A percentile compares a stretch with the other conserved stretches of the same genome.
phyloP scores from a whole-genome alignment of 2,329 filamentous ascomycete genomes.

The Phialophora chinensis region DNA sequence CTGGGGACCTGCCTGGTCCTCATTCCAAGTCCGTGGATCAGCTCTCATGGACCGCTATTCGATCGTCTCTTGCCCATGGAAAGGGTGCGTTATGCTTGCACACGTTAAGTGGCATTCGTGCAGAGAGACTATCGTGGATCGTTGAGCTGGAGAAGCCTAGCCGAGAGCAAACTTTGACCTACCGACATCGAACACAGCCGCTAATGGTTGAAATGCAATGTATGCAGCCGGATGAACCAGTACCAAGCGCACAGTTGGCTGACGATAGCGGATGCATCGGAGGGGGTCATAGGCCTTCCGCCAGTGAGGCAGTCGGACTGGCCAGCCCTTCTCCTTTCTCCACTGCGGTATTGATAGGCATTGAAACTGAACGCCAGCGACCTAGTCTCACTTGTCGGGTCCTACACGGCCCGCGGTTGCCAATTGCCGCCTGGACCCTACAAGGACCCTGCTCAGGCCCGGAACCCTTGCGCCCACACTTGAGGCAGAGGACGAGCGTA shows the following conservation, averaged over 20 bases:
- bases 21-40: background rate
- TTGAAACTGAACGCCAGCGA: background rate
- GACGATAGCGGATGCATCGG: background rate
- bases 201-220: background rate
- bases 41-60: background rate
- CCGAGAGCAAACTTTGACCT: background rate
- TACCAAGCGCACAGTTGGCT: background rate
- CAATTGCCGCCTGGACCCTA: background rate
- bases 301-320: background rate
- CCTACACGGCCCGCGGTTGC: too few relatives aligned
- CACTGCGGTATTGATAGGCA: background rate
- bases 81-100: background rate
- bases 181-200: background rate
- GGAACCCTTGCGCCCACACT: background rate
- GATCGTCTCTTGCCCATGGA: background rate
- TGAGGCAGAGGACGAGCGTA: background rate
- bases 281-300: background rate
- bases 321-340: background rate
- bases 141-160: background rate
- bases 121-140: background rate
- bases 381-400: background rate
- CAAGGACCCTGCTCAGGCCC: background rate
- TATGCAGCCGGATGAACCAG: background rate
- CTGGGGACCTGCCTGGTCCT: background rate
- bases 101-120: background rate